Evolutionary conservation across 495 filamentous ascomycete genomes (phyloP).

Genomic region (Amniculicola lignicola): DNA sequence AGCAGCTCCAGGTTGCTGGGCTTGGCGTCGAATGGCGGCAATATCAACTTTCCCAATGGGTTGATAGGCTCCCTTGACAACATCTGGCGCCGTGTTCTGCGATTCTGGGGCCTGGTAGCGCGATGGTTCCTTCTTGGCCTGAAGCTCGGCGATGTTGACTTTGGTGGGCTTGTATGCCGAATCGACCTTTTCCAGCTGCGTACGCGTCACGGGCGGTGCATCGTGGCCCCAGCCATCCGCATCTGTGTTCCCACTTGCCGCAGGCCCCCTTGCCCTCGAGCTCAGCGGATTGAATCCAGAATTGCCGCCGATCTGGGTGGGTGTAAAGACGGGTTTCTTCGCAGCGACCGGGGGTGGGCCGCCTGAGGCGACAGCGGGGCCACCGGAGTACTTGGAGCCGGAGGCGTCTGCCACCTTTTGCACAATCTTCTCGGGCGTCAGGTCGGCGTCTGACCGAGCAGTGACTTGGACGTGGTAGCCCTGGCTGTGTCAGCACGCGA

Average conservation of each 20-base stretch:
- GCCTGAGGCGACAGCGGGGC: constrained; percentile 48
- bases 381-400: constrained; percentile 84
- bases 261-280: constrained; percentile 48
- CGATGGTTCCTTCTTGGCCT: constrained; percentile 63
- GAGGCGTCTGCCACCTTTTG: constrained; percentile 96
- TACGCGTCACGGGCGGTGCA: constrained; percentile 82
- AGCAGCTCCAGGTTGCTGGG: constrained; percentile 62
- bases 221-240: constrained; percentile 94
- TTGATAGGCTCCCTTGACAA: constrained; percentile 89
- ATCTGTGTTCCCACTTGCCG: constrained; percentile 52
- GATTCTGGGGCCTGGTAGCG: constrained; percentile 46
- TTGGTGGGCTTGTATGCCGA: constrained; percentile 91
- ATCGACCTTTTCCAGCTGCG: constrained; percentile 86
- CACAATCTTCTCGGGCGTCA: constrained; percentile 81
- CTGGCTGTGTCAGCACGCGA: constrained; percentile 38
- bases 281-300: constrained; percentile 62
- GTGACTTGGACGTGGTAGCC: constrained; percentile 98
- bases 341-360: constrained; percentile 65
- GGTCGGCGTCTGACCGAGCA: constrained; percentile 82
- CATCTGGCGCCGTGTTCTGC: constrained; percentile 52
- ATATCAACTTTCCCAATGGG: constrained; percentile 96
- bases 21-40: constrained; percentile 77
- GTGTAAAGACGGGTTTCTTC: constrained; percentile 86
- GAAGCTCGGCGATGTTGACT: constrained; percentile 79
- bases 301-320: constrained; percentile 63